Percentiles rank a stretch among this genome's conserved stretches.
These are phyloP conservation scores for Echinosophora koreensis DNA, from an alignment of 306 rosid species.

Conservation along the genomic window DNA sequence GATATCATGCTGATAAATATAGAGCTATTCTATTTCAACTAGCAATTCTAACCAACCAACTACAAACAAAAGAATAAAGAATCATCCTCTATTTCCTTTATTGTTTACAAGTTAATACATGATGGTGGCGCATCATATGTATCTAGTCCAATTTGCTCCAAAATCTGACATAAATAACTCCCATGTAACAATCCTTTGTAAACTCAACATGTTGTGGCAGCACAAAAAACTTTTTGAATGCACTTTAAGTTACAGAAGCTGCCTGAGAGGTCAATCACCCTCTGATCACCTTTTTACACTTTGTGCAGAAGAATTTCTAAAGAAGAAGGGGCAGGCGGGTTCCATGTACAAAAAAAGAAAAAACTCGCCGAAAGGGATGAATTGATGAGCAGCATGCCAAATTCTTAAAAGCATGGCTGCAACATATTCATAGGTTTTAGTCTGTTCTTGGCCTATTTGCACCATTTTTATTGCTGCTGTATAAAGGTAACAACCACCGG, in stretches of 20 bases:
- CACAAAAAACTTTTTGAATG: conserved; percentile 34
- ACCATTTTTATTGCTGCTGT: conserved; percentile 65
- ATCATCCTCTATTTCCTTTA: conserved; percentile 25
- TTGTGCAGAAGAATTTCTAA: conserved; percentile 11
- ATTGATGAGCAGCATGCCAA: conserved; percentile 35
- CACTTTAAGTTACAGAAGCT: conserved; percentile 32
- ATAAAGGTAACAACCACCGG: conserved; percentile 78
- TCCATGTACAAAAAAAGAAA: conserved; percentile 34
- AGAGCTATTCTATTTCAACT: background rate
- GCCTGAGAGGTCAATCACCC: conserved; percentile 26
- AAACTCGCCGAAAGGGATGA: conserved; percentile 52
- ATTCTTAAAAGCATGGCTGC: conserved; percentile 30
- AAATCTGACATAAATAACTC: conserved; percentile 42
- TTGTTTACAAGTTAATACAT: conserved; percentile 40
- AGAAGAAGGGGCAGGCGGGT: conserved; percentile 37
- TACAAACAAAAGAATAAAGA: conserved; percentile 40
- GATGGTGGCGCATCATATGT: conserved; percentile 21
- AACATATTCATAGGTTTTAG: conserved; percentile 41
- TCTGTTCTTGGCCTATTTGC: conserved; percentile 78
- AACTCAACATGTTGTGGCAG: conserved; percentile 33
- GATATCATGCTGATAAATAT: too few relatives aligned
- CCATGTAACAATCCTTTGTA: conserved; percentile 18
- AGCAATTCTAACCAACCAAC: background rate
- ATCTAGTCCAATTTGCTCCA: conserved; percentile 33
- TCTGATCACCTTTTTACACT: conserved; percentile 37